phyloP scores from a whole-genome alignment of 2,329 filamentous ascomycete species.

The Exophiala sideris region DNA sequence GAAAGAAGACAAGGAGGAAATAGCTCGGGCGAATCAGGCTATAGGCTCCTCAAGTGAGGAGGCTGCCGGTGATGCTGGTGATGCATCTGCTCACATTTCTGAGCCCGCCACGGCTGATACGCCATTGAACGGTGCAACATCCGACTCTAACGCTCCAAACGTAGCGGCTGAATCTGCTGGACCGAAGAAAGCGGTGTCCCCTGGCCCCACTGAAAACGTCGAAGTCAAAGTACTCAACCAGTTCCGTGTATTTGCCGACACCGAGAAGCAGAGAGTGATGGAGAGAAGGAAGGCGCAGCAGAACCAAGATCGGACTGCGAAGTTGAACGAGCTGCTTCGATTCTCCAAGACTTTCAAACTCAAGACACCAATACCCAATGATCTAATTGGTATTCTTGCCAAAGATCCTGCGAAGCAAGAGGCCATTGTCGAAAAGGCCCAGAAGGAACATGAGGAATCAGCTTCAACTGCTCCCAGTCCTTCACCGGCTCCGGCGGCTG shows the following conservation, averaged over 20 bases:
- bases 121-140: background rate
- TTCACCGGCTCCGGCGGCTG: slow-evolving; percentile 39
- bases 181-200: slow-evolving; percentile 40
- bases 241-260: slow-evolving; percentile 62
- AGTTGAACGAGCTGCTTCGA: slow-evolving; percentile 89
- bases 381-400: slow-evolving; percentile 90
- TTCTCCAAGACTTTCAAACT: slow-evolving; percentile 95
- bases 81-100: background rate
- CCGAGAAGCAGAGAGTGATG: slow-evolving; percentile 59
- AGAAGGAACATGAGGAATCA: slow-evolving; percentile 66
- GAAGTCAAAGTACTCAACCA: slow-evolving; percentile 60
- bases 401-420: slow-evolving; percentile 95
- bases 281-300: slow-evolving; percentile 55
- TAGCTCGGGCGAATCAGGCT: background rate
- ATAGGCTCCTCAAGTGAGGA: slow-evolving; percentile 7
- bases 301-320: slow-evolving; percentile 78
- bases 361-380: slow-evolving; percentile 83
- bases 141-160: slow-evolving; percentile 34
- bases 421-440: slow-evolving; percentile 84
- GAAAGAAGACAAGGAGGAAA: slow-evolving; percentile 37
- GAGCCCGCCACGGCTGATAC: background rate
- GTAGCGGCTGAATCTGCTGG: slow-evolving; percentile 21
- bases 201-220: slow-evolving; percentile 58
- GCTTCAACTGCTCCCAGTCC: slow-evolving; percentile 32
- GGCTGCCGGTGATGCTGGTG: background rate